These are phyloP conservation scores for Suhomyces pyralidae DNA, from an alignment of 805 yeast species.

Conservation along the genomic window DNA sequence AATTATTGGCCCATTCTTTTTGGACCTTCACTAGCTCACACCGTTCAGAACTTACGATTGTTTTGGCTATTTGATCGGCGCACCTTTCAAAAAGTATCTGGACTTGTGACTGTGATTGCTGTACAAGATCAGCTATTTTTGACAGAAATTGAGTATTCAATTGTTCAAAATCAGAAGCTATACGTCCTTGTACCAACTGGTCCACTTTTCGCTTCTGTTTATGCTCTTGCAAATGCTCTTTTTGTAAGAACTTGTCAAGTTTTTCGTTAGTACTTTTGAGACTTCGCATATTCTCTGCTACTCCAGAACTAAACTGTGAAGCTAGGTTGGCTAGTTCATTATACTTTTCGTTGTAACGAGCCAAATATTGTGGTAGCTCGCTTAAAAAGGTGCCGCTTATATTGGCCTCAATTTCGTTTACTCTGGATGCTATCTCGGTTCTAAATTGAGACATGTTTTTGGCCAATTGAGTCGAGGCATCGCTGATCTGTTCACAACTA, in stretches of 20 bases:
- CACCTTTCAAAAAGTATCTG: slow-evolving; percentile 3
- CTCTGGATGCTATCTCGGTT: slow-evolving; percentile 3
- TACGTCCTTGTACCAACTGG: background rate
- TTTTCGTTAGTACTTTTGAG: slow-evolving; percentile 12
- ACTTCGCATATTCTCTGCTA: slow-evolving; percentile 2
- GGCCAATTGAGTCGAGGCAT: background rate
- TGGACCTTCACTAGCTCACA: background rate
- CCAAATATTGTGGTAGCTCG: slow-evolving; percentile 8
- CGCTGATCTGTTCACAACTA: slow-evolving; percentile 3
- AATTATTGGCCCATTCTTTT: background rate
- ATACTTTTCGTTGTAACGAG: slow-evolving; percentile 8
- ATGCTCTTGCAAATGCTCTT: slow-evolving; percentile 12
- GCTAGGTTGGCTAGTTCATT: slow-evolving; percentile 3
- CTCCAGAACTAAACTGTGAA: slow-evolving; percentile 2
- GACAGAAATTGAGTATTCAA: slow-evolving; percentile 1
- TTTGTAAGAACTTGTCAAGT: slow-evolving; percentile 13
- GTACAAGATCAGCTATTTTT: background rate
- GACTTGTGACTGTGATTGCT: background rate
- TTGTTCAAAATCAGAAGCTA: background rate
- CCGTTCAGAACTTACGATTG: background rate
- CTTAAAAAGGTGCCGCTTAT: slow-evolving; percentile 7
- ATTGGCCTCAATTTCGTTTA: slow-evolving; percentile 5
- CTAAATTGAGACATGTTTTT: slow-evolving; percentile 5
- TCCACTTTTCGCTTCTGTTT: background rate
- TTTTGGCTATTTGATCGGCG: background rate